phyloP scores from a whole-genome alignment of 2,329 filamentous ascomycete genomes.

The Talaromyces sp. region DNA sequence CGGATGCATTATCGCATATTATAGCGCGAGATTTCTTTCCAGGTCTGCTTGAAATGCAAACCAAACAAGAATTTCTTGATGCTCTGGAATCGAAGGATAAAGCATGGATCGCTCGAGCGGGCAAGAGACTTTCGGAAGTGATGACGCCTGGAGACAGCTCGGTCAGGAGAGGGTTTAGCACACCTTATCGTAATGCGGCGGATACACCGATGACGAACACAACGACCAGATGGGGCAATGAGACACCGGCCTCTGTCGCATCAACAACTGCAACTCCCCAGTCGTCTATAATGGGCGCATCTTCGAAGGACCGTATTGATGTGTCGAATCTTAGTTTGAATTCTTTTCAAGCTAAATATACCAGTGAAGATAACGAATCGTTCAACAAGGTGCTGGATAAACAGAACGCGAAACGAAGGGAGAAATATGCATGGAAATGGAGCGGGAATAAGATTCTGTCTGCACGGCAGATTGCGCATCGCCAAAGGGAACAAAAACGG shows the following conservation, averaged over 20 bases:
- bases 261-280: conserved; percentile 31
- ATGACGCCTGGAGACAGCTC: conserved; percentile 64
- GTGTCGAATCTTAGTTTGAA: conserved; percentile 70
- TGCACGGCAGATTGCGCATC: conserved; percentile 56
- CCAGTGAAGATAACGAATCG: conserved; percentile 95
- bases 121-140: conserved; percentile 64
- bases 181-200: conserved; percentile 44
- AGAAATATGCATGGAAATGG: conserved; percentile 88
- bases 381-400: conserved; percentile 90
- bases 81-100: conserved; percentile 80
- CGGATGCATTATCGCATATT: conserved; percentile 82
- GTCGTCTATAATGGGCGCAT: not conserved
- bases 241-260: conserved; percentile 6
- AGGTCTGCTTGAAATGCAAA: conserved; percentile 76
- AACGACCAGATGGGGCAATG: conserved; percentile 3
- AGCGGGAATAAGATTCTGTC: conserved; percentile 73
- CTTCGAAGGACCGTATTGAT: conserved; percentile 47
- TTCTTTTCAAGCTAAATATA: conserved; percentile 87
- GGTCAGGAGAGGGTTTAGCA: conserved; percentile 28
- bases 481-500: conserved; percentile 59
- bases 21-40: conserved; percentile 97
- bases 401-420: conserved; percentile 76
- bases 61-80: conserved; percentile 86
- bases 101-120: conserved; percentile 79
- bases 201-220: conserved; percentile 59